Percentiles rank a stretch among this genome's conserved stretches.
These are phyloP conservation scores for Leccinum aurantiacum DNA, from an alignment of 768 basidiomycete genomes.

Conservation along the genomic window DNA sequence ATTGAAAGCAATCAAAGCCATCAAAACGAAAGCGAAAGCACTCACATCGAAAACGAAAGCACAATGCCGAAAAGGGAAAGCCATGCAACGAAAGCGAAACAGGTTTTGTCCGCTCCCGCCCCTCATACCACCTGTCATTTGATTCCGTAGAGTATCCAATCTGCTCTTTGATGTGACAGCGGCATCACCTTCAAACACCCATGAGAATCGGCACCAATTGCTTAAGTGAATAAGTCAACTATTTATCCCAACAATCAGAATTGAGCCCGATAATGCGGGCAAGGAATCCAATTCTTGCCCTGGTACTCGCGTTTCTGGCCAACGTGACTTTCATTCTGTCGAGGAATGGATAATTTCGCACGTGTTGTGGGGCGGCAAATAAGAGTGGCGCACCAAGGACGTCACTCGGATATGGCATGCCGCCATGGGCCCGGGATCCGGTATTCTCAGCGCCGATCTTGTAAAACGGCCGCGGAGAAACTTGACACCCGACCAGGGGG, in stretches of 20 bases:
- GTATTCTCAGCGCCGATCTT: neutral
- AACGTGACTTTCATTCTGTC: constrained; percentile 8
- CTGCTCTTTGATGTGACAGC: neutral
- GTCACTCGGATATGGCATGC: neutral
- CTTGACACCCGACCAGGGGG: neutral
- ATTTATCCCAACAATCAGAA: neutral
- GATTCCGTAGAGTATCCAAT: neutral
- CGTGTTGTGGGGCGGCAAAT: neutral
- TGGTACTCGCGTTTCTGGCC: too few species aligned
- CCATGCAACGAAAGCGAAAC: too few species aligned
- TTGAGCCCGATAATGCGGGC: constrained; percentile 1
- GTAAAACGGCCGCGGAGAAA: neutral
- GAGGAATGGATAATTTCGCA: neutral
- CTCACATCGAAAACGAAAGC: too few species aligned
- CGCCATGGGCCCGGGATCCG: neutral
- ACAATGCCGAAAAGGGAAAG: too few species aligned
- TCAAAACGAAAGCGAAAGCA: too few species aligned
- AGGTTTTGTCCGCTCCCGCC: too few species aligned
- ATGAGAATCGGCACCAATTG: neutral
- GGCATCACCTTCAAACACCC: neutral
- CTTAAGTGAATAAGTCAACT: neutral
- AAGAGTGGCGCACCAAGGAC: neutral
- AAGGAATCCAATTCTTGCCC: neutral
- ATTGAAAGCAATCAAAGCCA: too few species aligned
- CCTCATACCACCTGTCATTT: too few species aligned